Conservation (phyloP, 148 eudicot genomes). For the Pharnaceum exiguum region DNA sequence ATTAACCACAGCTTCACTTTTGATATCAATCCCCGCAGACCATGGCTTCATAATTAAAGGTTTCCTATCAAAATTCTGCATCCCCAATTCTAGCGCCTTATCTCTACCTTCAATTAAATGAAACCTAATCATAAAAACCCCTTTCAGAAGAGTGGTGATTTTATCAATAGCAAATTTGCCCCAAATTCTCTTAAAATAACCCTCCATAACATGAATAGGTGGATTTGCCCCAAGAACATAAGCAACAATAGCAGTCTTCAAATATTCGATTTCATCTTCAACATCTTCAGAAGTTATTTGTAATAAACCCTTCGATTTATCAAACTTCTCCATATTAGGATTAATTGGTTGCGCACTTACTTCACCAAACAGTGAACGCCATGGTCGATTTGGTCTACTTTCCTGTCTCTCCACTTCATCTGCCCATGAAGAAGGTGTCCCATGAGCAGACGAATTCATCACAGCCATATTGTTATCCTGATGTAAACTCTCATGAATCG, state of each 20-base stretch:
- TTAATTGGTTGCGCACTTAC: too few relatives aligned
- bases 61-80: not conserved
- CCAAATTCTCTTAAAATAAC: not conserved
- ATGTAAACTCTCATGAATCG: too few relatives aligned
- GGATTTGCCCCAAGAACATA: not conserved
- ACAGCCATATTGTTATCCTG: too few relatives aligned
- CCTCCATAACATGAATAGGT: not conserved
- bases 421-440: too few relatives aligned
- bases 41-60: not conserved
- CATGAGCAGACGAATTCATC: too few relatives aligned
- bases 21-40: not conserved
- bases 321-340: too few relatives aligned
- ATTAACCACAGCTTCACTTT: not conserved
- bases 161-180: not conserved
- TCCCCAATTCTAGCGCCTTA: not conserved
- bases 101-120: not conserved
- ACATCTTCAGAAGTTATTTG: too few relatives aligned
- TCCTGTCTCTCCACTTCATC: too few relatives aligned
- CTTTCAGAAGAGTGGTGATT: not conserved
- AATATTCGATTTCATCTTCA: too few relatives aligned
- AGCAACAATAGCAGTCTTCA: not conserved
- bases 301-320: too few relatives aligned
- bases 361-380: too few relatives aligned
- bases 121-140: not conserved
- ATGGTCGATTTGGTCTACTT: too few relatives aligned